Base-by-base conservation (phyloP, 768 basidiomycete genomes). In the Gymnopilus junonius region DNA sequence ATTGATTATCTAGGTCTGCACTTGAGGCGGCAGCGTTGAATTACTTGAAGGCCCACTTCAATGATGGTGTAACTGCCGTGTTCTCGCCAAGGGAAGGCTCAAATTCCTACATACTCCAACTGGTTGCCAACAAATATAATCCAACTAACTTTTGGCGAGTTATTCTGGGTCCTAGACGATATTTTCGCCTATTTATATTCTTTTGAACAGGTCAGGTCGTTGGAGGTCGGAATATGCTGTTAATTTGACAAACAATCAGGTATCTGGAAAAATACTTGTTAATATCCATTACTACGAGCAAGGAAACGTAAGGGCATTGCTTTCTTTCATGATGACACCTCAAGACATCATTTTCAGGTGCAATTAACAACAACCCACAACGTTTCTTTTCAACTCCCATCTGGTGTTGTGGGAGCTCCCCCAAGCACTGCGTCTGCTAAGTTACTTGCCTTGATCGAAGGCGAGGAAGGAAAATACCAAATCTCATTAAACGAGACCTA, bases 201-300 rank as follows among this genome's bases (percentile, higher is more conserved):
- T 34, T n/a, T 43, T 23, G 8, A 48, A 59, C 61, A 97, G 96
- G 95, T 91, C 95, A 29, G 97, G 97, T 34, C 83, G 95, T 73
- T 99, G 97, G 97, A 86, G 96, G 39, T 95, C 95, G 6, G 84
- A 90, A 67, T 99, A 97, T 74, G 73, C 79, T 8, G 80, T 97
- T 53, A 87, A 97, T 73, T 74, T 92, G 39, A 83, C 81, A 17
- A 79, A 84, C 40, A 84, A 85, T 57, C 82, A 76, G 62, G 80
- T 97, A 5, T 75, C 77, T n/a, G 95, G 95, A 0, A 85, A 80
- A 69, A 86, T 97, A 15, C 80, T 90, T 8, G 85, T 93, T 45
- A 92, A 95, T 69, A 90, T 98, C 12, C 97, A 99, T 75, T 99
- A 99, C 72, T 99, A 96, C 71, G 97, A 99, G 74, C 94, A 97